Conservation (phyloP, 2,329 filamentous ascomycete genomes). For the Clarireedia sp. region DNA sequence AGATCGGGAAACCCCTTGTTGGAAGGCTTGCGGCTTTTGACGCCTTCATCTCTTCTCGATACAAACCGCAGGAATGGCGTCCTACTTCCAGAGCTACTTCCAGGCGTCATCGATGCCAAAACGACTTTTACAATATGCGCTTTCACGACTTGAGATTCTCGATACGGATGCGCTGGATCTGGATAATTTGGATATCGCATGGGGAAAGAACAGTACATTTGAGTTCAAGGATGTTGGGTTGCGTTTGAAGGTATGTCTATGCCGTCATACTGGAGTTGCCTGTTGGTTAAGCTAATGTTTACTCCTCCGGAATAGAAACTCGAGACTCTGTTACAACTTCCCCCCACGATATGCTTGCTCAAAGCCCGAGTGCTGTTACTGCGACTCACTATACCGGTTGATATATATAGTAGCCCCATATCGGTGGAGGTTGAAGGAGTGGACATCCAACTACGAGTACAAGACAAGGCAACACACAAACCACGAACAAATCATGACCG, state of each 20-base stretch:
- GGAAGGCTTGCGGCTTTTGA: constrained; percentile 3
- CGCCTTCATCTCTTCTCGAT: background rate
- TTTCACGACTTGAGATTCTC: constrained; percentile 76
- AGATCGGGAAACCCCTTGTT: background rate
- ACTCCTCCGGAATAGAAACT: constrained; percentile 56
- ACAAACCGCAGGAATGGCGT: constrained; percentile 24
- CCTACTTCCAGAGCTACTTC: constrained; percentile 28
- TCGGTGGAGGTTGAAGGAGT: constrained; percentile 75
- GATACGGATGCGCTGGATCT: constrained; percentile 82
- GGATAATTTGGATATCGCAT: constrained; percentile 74
- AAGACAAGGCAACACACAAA: constrained; percentile 21
- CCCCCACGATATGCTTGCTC: constrained; percentile 60
- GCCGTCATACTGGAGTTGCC: background rate
- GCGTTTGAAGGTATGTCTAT: constrained; percentile 57
- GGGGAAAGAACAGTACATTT: constrained; percentile 73
- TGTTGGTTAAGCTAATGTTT: background rate
- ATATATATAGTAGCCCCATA: constrained; percentile 81
- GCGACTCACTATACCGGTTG: constrained; percentile 75
- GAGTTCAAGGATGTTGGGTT: constrained; percentile 84
- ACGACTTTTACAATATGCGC: constrained; percentile 76
- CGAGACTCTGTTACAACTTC: constrained; percentile 64
- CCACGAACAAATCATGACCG: constrained; percentile 28
- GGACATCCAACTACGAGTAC: constrained; percentile 57
- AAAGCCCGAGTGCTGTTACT: constrained; percentile 70
- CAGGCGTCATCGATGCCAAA: constrained; percentile 66